A percentile compares a stretch with the other conserved stretches of the same genome.
These are phyloP conservation scores for Scheffersomyces parashehatae DNA, from an alignment of 1,139 yeast species.

Conservation along the genomic window DNA sequence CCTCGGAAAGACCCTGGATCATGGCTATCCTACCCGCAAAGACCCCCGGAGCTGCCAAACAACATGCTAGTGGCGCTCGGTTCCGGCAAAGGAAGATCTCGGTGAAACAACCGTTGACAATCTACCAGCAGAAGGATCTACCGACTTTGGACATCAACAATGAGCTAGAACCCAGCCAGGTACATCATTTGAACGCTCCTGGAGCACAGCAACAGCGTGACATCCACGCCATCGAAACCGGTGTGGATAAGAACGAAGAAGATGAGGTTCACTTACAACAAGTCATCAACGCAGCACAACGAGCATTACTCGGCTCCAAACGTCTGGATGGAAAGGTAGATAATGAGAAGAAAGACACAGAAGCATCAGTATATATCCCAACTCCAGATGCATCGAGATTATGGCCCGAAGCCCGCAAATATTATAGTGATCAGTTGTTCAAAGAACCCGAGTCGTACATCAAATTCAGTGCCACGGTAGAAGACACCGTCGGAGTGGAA, in stretches of 20 bases:
- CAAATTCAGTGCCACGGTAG: conserved; percentile 91
- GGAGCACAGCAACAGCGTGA: conserved; percentile 75
- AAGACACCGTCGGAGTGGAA: conserved; percentile 83
- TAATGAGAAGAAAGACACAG: conserved; percentile 35
- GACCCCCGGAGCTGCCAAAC: conserved; percentile 33
- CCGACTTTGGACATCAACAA: conserved; percentile 64
- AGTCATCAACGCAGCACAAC: conserved; percentile 76
- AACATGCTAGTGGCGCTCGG: conserved; percentile 57
- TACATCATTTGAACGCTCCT: conserved; percentile 38
- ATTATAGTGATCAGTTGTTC: conserved; percentile 64
- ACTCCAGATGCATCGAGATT: conserved; percentile 91
- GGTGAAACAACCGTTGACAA: conserved; percentile 84
- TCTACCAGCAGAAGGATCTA: conserved; percentile 74
- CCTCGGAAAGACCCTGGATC: not conserved
- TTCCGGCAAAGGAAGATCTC: conserved; percentile 91
- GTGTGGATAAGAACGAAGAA: conserved; percentile 97
- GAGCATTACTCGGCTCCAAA: conserved; percentile 50
- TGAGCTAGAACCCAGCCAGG: conserved; percentile 48
- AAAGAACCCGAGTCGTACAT: conserved; percentile 77
- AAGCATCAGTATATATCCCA: conserved; percentile 72
- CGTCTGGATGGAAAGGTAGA: conserved; percentile 15
- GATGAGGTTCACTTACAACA: conserved; percentile 95
- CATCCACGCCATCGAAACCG: conserved; percentile 88
- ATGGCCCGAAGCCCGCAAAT: conserved; percentile 77
- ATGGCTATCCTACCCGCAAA: conserved; percentile 20